These are phyloP conservation scores for Chlamydomonas reinhardtii DNA, from an alignment of 163 green algal genomes.

Conservation along the genomic window DNA sequence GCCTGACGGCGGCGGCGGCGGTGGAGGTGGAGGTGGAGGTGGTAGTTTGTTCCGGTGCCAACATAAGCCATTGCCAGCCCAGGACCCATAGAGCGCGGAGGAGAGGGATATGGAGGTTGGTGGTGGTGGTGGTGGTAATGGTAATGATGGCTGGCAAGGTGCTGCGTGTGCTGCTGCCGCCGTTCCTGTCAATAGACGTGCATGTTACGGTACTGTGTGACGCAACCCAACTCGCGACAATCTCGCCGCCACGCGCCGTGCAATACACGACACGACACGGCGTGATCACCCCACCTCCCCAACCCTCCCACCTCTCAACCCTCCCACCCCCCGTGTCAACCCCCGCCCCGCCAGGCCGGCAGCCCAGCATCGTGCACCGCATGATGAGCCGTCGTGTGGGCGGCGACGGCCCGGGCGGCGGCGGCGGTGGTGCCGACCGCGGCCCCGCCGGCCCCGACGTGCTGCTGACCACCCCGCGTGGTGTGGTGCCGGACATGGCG, in stretches of 20 bases:
- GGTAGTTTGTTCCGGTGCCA: too few species aligned
- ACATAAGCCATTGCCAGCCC: too few species aligned
- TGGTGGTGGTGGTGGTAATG: too few species aligned
- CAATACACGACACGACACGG: too few species aligned
- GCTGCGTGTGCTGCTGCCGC: too few species aligned
- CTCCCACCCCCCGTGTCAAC: not conserved
- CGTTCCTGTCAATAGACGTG: too few species aligned
- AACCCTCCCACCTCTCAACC: not conserved
- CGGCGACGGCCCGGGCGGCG: not conserved
- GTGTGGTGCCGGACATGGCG: conserved; percentile 4
- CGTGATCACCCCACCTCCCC: not conserved
- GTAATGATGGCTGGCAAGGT: too few species aligned
- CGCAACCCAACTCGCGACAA: too few species aligned
- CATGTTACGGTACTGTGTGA: too few species aligned
- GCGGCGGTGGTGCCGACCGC: not conserved
- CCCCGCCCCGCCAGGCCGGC: not conserved
- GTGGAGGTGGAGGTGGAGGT: not conserved
- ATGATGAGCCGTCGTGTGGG: conserved; percentile 10
- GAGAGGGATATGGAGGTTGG: too few species aligned
- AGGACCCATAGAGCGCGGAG: too few species aligned
- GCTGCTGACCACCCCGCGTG: not conserved
- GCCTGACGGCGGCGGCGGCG: not conserved
- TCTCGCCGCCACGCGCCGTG: too few species aligned
- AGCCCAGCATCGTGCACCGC: not conserved
- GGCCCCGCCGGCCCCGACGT: not conserved